A percentile compares a stretch with the other conserved stretches of the same genome.
phyloP scores from a whole-genome alignment of 1,139 yeast genomes.

The Suhomyces bolitotheri region DNA sequence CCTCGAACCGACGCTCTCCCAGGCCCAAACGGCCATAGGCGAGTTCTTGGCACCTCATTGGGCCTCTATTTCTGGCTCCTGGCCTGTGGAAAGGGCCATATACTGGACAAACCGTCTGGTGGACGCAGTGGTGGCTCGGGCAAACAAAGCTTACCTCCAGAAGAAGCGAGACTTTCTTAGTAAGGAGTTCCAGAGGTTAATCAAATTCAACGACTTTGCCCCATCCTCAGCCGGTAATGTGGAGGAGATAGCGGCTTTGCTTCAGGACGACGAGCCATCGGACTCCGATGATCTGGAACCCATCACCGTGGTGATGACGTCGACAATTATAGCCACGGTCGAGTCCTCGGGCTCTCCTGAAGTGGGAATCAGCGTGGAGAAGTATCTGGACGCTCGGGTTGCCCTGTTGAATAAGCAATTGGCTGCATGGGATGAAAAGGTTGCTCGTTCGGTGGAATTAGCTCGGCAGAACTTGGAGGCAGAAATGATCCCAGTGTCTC shows the following conservation, averaged over 20 bases:
- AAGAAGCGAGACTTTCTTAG: conserved; percentile 24
- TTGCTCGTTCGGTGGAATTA: conserved; percentile 42
- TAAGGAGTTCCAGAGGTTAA: conserved; percentile 31
- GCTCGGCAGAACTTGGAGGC: conserved; percentile 43
- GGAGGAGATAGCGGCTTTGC: conserved; percentile 26
- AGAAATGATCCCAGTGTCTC: conserved; percentile 42
- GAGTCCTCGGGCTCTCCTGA: conserved; percentile 7
- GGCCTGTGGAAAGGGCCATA: background rate
- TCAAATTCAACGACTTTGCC: conserved; percentile 23
- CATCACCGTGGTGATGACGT: conserved; percentile 28
- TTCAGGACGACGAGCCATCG: conserved; percentile 15
- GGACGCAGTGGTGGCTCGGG: conserved; percentile 9
- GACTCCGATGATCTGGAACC: conserved; percentile 11
- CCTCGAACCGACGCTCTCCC: background rate
- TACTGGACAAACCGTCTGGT: conserved; percentile 4
- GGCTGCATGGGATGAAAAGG: conserved; percentile 34
- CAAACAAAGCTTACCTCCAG: conserved; percentile 14
- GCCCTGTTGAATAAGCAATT: conserved; percentile 29
- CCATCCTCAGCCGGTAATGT: conserved; percentile 16
- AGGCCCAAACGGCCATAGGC: background rate
- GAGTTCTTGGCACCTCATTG: conserved; percentile 1
- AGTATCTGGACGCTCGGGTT: conserved; percentile 8
- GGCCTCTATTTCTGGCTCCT: background rate
- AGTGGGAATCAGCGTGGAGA: conserved; percentile 12
- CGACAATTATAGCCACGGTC: conserved; percentile 26